Base-by-base conservation (phyloP, 2,329 filamentous ascomycete genomes). In the Aureobasidium sp. region DNA sequence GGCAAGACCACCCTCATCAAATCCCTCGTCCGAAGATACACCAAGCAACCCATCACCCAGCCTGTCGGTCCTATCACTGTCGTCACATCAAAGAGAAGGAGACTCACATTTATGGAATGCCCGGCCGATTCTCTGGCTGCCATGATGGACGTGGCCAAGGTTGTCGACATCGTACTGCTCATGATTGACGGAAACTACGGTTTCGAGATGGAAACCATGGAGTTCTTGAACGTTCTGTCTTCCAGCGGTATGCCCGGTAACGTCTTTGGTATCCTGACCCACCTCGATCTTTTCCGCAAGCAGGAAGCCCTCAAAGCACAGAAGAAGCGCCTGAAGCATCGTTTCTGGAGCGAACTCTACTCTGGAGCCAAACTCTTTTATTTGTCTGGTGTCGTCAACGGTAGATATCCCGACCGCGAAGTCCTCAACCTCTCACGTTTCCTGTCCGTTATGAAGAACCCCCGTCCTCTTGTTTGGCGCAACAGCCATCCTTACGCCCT, bases 171-270 rank as follows among this genome's bases (percentile, higher is more conserved):
- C 69, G 90, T 97, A 6, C 81, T 99, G 54, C 83, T 99, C 62
- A 94, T 99, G 90, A 99, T 99, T 68, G 94, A 99, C 72, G 95
- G 94, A 61, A 97, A 97, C 76, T 99, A 89, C 70, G 95, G 94
- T 15, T 99, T 99, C 72, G 94, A 99, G 77, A 99, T 99, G 94
- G 94, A 99, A 81, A 99, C 94, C 0, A 99, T 99, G 94, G 94
- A 99, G 76, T 99, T 99, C 65, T 79, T 99, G 71, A 97, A 97
- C 69, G 87, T 97, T 21, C 80, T 99, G 55, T 88, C 90, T n/a
- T 86, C 91, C 2, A 96, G 90, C 34, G 94, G 94, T 74, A 97
- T 99, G 93, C 94, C 95, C 0, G 93, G 94, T 66, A 99, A 99
- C 69, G 92, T 99, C 41, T 97, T 99, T 72, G 94, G 94, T 58